Evolutionary conservation across 768 basidiomycete genomes (phyloP).

Genomic region (Russula abietina): DNA sequence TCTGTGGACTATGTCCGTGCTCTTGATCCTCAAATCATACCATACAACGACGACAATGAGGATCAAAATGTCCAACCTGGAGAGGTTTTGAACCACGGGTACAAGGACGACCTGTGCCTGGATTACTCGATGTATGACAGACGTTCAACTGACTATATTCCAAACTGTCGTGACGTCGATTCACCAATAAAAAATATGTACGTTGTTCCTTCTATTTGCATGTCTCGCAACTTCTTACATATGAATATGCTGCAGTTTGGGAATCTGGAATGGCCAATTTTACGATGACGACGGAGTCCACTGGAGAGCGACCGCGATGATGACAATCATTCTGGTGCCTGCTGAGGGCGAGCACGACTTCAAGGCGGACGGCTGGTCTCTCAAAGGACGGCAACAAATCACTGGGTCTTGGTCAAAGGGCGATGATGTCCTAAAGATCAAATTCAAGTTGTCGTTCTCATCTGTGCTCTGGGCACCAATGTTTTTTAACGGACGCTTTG

Average conservation of each 20-base stretch:
- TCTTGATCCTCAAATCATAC: not conserved
- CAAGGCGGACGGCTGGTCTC: constrained; percentile 15
- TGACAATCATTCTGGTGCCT: constrained; percentile 14
- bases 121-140: constrained; percentile 18
- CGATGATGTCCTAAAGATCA: constrained; percentile 18
- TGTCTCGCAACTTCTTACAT: not conserved
- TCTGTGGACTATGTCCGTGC: not conserved
- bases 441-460: constrained; percentile 21
- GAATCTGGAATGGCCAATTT: constrained; percentile 19
- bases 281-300: not conserved
- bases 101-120: constrained; percentile 1
- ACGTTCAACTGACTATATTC: constrained; percentile 7
- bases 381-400: constrained; percentile 20
- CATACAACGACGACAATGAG: constrained; percentile 9
- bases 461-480: not conserved
- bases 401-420: constrained; percentile 20
- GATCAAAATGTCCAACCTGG: constrained; percentile 10
- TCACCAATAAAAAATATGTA: constrained; percentile 15
- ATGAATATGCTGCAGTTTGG: constrained; percentile 5
- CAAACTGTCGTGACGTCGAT: not conserved
- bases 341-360: constrained; percentile 9
- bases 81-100: not conserved
- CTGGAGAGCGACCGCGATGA: constrained; percentile 1
- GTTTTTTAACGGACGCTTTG: constrained; percentile 10
- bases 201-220: not conserved